Evolutionary conservation across 495 filamentous ascomycete species (phyloP), one percentile per base, ranked within the genome.

Genomic region (Penicillium antarcticum): DNA sequence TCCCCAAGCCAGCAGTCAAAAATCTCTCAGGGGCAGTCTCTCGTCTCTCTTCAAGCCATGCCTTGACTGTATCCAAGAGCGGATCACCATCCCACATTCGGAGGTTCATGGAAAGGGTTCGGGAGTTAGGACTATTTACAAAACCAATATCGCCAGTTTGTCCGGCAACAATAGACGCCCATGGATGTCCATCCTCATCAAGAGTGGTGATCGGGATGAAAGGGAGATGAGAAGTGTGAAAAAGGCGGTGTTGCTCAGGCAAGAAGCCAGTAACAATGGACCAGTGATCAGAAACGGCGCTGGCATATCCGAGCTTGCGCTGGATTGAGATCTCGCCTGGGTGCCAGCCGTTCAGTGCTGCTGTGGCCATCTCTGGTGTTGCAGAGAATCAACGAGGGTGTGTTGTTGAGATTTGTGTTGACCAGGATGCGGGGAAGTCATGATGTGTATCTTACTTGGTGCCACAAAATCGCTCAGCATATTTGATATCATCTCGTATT

Each of bases 11-110:
- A 3, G 56, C 56, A 40, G 38, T 55, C 14, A 59, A 24, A 6
- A 38, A 41, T 41, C 43, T 56, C 24, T 43, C 42, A 19, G 42
- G 11, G 37, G 5, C 18, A 7, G 29, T 17, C 14, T 39, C n/a
- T 44, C 7, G 17, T 8, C 5, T 2, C 11, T 21, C 19, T 0
- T 31, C 41, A 5, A 21, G 17, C 48, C 47, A 56, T 5, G 51
- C 13, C 7, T 11, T 23, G 4, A 31, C n/a, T 18, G 52, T 56
- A 19, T 52, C 42, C 2, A 59, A 40, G 0, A 59, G 36, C 21
- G 56, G 56, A 37, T 59, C 56, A n/a, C 56, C 56, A 1, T 56
- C 36, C 56, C 56, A 59, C 12, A 55, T 12, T n/a, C 39, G 32
- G 18, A 40, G 33, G 21, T 35, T n/a, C 12, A 56, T 24, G 4